phyloP scores from a whole-genome alignment of 139 green algal species.

The Closterium sp. region DNA sequence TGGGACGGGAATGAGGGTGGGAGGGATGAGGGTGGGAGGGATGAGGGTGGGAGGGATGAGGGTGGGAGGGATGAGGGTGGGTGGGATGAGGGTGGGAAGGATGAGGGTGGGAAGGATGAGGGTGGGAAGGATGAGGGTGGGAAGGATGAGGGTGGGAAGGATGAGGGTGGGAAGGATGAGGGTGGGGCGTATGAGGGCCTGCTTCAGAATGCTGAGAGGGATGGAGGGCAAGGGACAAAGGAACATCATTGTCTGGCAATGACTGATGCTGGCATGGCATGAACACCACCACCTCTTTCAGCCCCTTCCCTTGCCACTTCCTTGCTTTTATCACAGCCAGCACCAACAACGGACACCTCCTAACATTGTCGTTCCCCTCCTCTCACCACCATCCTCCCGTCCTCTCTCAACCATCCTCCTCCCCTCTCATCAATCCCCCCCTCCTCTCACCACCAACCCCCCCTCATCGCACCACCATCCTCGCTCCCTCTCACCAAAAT shows the following conservation, averaged over 20 bases:
- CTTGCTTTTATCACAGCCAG: neutral
- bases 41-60: neutral
- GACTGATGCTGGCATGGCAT: neutral
- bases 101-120: neutral
- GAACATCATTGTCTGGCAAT: no score
- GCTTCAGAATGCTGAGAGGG: neutral
- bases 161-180: neutral
- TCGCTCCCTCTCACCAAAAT: neutral
- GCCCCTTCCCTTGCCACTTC: neutral
- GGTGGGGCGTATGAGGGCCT: neutral
- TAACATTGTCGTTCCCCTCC: no score
- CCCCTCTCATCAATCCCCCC: neutral
- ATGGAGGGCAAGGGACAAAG: neutral
- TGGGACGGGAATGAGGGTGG: neutral
- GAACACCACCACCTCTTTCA: no score
- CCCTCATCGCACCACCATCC: neutral
- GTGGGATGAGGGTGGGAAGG: neutral
- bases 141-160: neutral
- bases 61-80: neutral
- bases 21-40: neutral
- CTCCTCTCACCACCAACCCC: neutral
- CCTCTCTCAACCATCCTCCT: no score
- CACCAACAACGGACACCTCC: no score
- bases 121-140: neutral
- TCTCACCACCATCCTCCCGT: no score